Evolutionary conservation across 805 yeast genomes (phyloP).

Genomic region (Candida ponderosae): DNA sequence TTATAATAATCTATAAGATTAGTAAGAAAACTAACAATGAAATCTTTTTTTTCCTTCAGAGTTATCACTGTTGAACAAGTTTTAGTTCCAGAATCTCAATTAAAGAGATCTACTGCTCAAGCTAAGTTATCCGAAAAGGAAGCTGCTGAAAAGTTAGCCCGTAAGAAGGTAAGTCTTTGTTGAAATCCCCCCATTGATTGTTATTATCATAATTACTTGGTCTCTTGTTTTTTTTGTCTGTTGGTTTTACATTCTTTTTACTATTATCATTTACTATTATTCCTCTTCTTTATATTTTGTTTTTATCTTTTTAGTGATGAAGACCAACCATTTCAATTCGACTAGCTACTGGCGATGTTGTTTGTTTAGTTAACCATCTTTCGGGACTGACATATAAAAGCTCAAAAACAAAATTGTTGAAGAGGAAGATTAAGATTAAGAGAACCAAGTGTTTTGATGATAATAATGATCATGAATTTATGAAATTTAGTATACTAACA

Average conservation of each 20-base stretch:
- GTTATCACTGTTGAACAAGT: slow-evolving; percentile 29
- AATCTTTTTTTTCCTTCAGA: slow-evolving; percentile 10
- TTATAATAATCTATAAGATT: background rate
- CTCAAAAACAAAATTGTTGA: background rate
- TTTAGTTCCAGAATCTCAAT: slow-evolving; percentile 73
- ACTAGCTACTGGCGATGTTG: slow-evolving; percentile 66
- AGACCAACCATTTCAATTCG: slow-evolving; percentile 43
- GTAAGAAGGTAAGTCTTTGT: slow-evolving; percentile 66
- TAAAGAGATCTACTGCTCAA: slow-evolving; percentile 75
- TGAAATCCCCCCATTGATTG: no score
- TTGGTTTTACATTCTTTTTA: slow-evolving; percentile 2
- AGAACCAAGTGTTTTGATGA: slow-evolving; percentile 1
- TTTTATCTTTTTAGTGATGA: slow-evolving; percentile 30
- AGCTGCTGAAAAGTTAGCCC: slow-evolving; percentile 72
- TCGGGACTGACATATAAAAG: slow-evolving; percentile 49
- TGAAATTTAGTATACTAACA: slow-evolving; percentile 7
- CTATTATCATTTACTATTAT: background rate
- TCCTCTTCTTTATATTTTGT: background rate
- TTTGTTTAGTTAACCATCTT: slow-evolving; percentile 69
- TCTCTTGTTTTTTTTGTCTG: slow-evolving; percentile 2
- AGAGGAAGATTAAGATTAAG: background rate
- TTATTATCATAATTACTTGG: background rate
- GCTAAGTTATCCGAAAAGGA: slow-evolving; percentile 70
- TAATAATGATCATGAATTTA: background rate
- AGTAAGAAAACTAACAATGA: slow-evolving; percentile 1